Percentiles rank a stretch among this genome's conserved stretches.
phyloP scores from a whole-genome alignment of 2,329 filamentous ascomycete genomes.

The Diaporthe sp. region DNA sequence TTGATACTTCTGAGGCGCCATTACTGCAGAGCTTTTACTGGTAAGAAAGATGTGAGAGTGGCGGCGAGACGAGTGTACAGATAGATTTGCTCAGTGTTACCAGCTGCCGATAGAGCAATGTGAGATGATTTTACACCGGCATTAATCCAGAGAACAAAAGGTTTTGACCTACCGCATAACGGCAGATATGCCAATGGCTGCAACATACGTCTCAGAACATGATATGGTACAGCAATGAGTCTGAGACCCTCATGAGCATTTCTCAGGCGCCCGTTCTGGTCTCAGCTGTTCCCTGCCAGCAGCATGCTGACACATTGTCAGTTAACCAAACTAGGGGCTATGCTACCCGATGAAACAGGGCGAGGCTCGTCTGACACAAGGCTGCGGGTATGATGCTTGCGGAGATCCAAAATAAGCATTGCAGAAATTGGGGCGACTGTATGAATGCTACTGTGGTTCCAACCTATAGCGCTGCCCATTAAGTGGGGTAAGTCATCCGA shows the following conservation, averaged over 20 bases:
- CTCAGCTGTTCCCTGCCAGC: neutral
- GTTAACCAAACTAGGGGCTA: neutral
- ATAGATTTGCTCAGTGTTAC: neutral
- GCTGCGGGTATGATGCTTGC: neutral
- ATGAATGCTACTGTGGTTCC: neutral
- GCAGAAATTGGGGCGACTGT: too few species aligned
- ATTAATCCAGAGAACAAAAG: neutral
- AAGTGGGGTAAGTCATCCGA: neutral
- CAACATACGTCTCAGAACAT: neutral
- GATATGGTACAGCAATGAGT: neutral
- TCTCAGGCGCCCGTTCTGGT: neutral
- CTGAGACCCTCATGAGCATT: neutral
- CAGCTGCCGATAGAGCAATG: neutral
- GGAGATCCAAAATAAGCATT: slow-evolving; percentile 4
- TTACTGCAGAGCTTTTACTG: neutral
- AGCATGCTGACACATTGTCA: neutral
- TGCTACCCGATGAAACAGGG: slow-evolving; percentile 3
- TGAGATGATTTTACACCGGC: neutral
- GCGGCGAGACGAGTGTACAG: neutral
- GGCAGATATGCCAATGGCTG: neutral
- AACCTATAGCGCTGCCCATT: neutral
- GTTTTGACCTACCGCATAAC: neutral
- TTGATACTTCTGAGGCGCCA: neutral
- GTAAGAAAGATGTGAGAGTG: neutral
- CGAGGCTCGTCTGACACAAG: neutral